Evolutionary conservation across 163 green algal genomes (phyloP), one percentile per base, ranked within the genome.

Genomic region (Chlamydomonas reinhardtii): DNA sequence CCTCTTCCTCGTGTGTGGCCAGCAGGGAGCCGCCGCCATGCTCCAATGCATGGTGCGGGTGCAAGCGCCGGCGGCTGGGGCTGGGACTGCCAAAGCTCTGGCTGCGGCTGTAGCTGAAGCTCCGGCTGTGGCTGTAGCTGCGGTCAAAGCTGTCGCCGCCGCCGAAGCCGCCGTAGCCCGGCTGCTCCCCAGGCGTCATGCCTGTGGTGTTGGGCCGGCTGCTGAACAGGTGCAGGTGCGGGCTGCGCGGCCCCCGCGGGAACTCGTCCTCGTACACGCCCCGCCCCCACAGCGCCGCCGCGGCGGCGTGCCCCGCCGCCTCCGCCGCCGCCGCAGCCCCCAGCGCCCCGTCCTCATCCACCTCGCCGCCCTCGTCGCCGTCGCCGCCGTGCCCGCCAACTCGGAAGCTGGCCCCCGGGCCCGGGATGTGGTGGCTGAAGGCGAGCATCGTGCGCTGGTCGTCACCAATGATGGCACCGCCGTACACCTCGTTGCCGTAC

Each of bases 371-470:
- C 48, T 3, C 39, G 20, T 16, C 43, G 37, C 19, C 2, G 71
- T 34, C 3, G 35, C 37, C 70, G n/a, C n/a, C n/a, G 71, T 32
- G 4, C 9, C 39, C 62, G 77, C 31, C 52, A 0, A 72, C 68
- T 0, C 25, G 52, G 52, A 72, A 77, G 24, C 68, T 72, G 11
- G 79, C 69, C 4, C 31, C 79, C 3, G 79, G 79, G 32, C 79
- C 79, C 0, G 79, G 79, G 11, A 85, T 77, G 54, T 85, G 68
- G 69, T 85, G 68, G 4, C 39, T 85, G 54, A 85, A 85, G 15
- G 79, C 79, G 48, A 85, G 25, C 16, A 73, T 35, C 24, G 65
- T 14, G 69, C 77, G 75, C 48, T 56, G 48, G 35, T 78, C 79
- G 68, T 85, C 79, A 34, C 72, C 77, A 52, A 78, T 70, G 27